phyloP scores from a whole-genome alignment of 352 stramenopile genomes.

The Phytophthora sp. region DNA sequence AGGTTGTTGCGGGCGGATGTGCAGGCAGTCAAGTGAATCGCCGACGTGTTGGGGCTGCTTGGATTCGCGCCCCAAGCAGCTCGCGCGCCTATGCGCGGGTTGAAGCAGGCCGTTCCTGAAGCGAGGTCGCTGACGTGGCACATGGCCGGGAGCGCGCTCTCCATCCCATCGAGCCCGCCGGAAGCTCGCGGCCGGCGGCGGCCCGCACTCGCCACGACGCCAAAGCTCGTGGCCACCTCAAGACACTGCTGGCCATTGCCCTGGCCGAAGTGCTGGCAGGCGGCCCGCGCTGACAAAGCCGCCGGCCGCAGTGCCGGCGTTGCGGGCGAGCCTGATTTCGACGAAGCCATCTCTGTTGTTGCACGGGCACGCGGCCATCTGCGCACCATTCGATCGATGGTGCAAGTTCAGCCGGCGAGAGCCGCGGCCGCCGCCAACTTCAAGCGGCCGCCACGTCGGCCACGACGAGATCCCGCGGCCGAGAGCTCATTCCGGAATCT shows the following conservation, averaged over 20 bases:
- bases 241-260: too few relatives aligned
- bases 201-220: too few relatives aligned
- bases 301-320: too few relatives aligned
- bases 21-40: conserved; percentile 5
- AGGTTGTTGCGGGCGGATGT: conserved; percentile 1
- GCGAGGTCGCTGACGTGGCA: conserved; percentile 2
- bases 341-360: conserved; percentile 12
- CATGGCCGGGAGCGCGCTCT: conserved; percentile 15
- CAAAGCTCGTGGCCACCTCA: too few relatives aligned
- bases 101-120: conserved; percentile 11
- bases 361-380: conserved; percentile 6
- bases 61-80: conserved; percentile 20
- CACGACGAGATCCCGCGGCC: conserved; percentile 21
- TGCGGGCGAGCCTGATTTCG: too few relatives aligned
- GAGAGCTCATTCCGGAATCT: conserved; percentile 38
- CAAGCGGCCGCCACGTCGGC: conserved; percentile 25
- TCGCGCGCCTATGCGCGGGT: conserved; percentile 16
- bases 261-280: too few relatives aligned
- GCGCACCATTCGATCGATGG: conserved; percentile 12
- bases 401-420: conserved; percentile 26
- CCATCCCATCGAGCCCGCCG: conserved; percentile 10
- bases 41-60: conserved; percentile 4
- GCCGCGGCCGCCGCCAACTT: conserved; percentile 10
- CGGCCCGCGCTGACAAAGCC: too few relatives aligned
- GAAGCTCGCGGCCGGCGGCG: too few relatives aligned